phyloP scores from a whole-genome alignment of 495 filamentous ascomycete genomes.

The Xylaria bambusicola region DNA sequence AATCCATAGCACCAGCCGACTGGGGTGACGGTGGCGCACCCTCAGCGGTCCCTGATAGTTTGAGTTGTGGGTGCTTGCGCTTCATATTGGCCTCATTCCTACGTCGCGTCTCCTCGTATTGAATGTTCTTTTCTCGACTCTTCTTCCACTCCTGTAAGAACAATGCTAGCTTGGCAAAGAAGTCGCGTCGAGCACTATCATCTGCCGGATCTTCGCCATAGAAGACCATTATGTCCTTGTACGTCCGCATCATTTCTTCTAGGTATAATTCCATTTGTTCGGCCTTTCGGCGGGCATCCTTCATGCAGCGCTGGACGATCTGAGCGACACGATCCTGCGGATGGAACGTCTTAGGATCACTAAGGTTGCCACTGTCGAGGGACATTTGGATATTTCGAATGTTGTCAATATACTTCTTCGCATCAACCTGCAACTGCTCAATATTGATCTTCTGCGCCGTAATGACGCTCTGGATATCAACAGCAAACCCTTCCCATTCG shows the following conservation, averaged over 20 bases:
- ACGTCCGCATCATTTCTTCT: conserved; percentile 87
- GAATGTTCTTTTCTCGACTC: conserved; percentile 87
- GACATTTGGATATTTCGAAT: conserved; percentile 90
- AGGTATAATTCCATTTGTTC: conserved; percentile 94
- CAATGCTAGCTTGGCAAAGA: conserved; percentile 90
- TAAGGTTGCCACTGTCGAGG: conserved; percentile 90
- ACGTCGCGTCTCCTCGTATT: conserved; percentile 76
- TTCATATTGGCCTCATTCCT: conserved; percentile 89
- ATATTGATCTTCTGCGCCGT: conserved; percentile 91
- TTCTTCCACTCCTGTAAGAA: conserved; percentile 97
- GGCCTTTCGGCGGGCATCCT: conserved; percentile 92
- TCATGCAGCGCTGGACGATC: conserved; percentile 90
- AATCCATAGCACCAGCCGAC: conserved; percentile 92
- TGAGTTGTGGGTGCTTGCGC: conserved; percentile 74
- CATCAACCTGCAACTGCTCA: conserved; percentile 84
- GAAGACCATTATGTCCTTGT: conserved; percentile 95
- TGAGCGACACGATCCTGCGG: conserved; percentile 93
- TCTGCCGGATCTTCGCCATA: conserved; percentile 93
- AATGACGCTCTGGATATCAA: conserved; percentile 82
- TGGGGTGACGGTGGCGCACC: conserved; percentile 64
- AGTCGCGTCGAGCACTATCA: conserved; percentile 92
- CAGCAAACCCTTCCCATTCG: conserved; percentile 86
- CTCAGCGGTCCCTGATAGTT: conserved; percentile 55
- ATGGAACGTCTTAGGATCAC: conserved; percentile 96
- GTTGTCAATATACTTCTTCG: conserved; percentile 93